phyloP scores from a whole-genome alignment of 1,284 basidiomycete genomes.

The Rugosomyces carneus region DNA sequence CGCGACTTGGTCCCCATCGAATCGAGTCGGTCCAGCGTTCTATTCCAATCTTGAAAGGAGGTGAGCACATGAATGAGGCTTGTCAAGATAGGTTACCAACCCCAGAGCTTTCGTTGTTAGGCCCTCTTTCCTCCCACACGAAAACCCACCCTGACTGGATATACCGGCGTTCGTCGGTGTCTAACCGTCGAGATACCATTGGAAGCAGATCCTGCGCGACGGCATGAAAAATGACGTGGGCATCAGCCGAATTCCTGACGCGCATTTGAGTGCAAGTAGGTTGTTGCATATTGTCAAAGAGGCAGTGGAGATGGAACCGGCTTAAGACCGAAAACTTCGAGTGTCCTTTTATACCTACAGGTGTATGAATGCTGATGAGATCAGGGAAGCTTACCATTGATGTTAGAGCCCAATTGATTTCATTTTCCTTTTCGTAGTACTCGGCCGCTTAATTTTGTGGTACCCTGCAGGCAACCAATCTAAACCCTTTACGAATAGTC shows the following conservation, averaged over 20 bases:
- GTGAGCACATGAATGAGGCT: constrained; percentile 13
- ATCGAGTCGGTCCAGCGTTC: constrained; percentile 80
- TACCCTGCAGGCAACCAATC: neutral
- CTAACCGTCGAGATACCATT: constrained; percentile 68
- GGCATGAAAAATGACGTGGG: constrained; percentile 71
- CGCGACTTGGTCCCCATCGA: constrained; percentile 72
- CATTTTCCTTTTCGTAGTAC: neutral
- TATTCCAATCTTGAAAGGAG: constrained; percentile 50
- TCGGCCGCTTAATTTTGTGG: neutral
- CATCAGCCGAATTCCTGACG: constrained; percentile 54
- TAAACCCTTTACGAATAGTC: constrained; percentile 10
- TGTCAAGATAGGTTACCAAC: constrained; percentile 32
- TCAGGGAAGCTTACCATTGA: constrained; percentile 20
- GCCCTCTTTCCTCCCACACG: constrained; percentile 77
- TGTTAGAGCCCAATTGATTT: neutral
- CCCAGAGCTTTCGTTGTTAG: constrained; percentile 60
- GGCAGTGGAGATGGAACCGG: constrained; percentile 6
- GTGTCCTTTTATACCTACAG: constrained; percentile 18
- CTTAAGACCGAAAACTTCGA: constrained; percentile 2
- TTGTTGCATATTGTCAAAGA: constrained; percentile 28
- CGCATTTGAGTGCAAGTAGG: constrained; percentile 38
- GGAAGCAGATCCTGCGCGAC: constrained; percentile 55
- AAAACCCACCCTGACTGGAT: constrained; percentile 69
- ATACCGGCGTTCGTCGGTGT: constrained; percentile 62
- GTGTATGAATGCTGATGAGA: constrained; percentile 19